Evolutionary conservation across 179 eudicot species (phyloP), one percentile per base, ranked within the genome.

Genomic region (Vitellaria paradoxa): DNA sequence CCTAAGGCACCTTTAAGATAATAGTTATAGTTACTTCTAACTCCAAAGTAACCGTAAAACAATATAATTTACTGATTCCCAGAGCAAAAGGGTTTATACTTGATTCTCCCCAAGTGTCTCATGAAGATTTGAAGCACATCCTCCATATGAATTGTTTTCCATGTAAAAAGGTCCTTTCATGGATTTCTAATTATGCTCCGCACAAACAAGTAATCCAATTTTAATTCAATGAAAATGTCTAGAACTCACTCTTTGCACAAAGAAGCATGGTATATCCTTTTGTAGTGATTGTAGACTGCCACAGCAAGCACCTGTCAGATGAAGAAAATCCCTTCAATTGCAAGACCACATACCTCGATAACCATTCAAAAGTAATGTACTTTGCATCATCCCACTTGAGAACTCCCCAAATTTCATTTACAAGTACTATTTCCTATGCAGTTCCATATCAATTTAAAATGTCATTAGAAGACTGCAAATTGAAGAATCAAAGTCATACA

Each of bases 281-380:
- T 85, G 82, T 82, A 85, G 68, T 85, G 88, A 74, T 85, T 85
- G 78, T 85, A 85, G 6, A 85, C 86, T 5, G 86, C 88, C 74
- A 85, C 88, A 59, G 88, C 68, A 47, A 85, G 86, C 70, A 85
- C 88, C 88, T 85, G 68, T 15, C 50, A 77, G 52, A 12, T 24
- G 46, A 49, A 65, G 13, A 55, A 62, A 42, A 73, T 17, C 42
- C 4, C 49, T 76, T 76, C 63, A 75, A 50, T 23, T 37, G 12
- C 59, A 65, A 52, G 37, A 49, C 46, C 20, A 6, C 3, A 57
- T 8, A n/a, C 17, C 53, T 6, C 66, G 18, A 21, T 14, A 20
- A 73, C 14, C 76, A 73, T 9, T 71, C 23, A 17, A 72, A 30
- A 40, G 18, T 55, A 30, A 30, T 30, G 30, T 37, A 18, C 24